Conservation (phyloP, 2,329 filamentous ascomycete genomes). For the Phialophora macrospora region DNA sequence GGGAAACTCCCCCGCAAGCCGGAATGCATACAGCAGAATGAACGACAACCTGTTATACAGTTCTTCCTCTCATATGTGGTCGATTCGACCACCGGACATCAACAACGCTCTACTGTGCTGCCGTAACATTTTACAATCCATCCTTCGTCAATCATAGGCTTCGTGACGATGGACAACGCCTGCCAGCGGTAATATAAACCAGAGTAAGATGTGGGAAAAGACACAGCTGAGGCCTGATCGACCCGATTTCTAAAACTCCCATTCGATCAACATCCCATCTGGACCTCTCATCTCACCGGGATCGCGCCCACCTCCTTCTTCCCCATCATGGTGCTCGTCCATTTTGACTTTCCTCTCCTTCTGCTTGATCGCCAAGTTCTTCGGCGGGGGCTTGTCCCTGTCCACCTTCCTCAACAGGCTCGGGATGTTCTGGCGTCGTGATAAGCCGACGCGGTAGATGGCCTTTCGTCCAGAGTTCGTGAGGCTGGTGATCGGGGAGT, state of each 20-base stretch:
- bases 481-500: conserved; percentile 37
- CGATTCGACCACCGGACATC: background rate
- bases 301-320: conserved; percentile 21
- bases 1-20: background rate
- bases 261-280: conserved; percentile 39
- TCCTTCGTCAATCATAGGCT: background rate
- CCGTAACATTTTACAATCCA: background rate
- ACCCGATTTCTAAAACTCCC: conserved; percentile 30
- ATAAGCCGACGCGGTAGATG: conserved; percentile 38
- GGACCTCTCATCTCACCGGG: conserved; percentile 34
- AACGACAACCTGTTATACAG: background rate
- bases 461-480: conserved; percentile 22
- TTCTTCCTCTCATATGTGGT: background rate
- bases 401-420: conserved; percentile 38
- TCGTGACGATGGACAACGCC: background rate
- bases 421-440: conserved; percentile 37
- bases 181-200: background rate
- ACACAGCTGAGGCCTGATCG: background rate
- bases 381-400: conserved; percentile 37
- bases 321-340: conserved; percentile 29
- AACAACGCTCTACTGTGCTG: background rate
- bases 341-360: conserved; percentile 34
- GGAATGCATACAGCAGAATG: background rate
- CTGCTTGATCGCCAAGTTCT: conserved; percentile 35
- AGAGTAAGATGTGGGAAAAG: background rate